phyloP scores from a whole-genome alignment of 768 basidiomycete genomes.

The Russula dissimulans region DNA sequence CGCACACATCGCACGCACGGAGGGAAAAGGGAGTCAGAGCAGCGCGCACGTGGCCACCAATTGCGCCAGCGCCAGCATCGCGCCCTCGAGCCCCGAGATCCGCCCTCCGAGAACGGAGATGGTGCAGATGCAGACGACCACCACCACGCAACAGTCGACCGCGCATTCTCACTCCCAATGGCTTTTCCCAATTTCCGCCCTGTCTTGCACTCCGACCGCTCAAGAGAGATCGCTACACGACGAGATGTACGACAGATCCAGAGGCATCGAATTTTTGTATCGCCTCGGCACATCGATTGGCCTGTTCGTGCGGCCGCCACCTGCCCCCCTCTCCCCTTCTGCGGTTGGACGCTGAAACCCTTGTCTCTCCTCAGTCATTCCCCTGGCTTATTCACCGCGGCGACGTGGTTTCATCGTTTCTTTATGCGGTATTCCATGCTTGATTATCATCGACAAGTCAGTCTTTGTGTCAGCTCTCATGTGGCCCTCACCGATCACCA shows the following conservation, averaged over 20 bases:
- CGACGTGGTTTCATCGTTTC: conserved; percentile 86
- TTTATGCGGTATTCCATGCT: conserved; percentile 83
- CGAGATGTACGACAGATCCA: conserved; percentile 69
- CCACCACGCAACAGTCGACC: not conserved
- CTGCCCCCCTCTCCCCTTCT: conserved; percentile 12
- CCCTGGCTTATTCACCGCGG: conserved; percentile 77
- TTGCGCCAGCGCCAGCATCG: not conserved
- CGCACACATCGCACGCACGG: too few relatives aligned
- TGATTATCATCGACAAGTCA: conserved; percentile 71
- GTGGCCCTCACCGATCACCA: not conserved
- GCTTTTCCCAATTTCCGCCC: conserved; percentile 15
- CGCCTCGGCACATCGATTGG: conserved; percentile 68
- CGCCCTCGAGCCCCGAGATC: not conserved
- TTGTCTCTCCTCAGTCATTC: conserved; percentile 46
- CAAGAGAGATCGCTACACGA: conserved; percentile 35
- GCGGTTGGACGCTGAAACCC: not conserved
- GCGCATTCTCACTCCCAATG: conserved; percentile 3
- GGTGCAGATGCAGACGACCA: not conserved
- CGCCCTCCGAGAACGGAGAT: not conserved
- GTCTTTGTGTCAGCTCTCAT: conserved; percentile 14
- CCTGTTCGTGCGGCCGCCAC: conserved; percentile 43
- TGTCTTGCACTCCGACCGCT: conserved; percentile 16
- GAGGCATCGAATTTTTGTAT: conserved; percentile 80
- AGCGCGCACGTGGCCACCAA: not conserved
- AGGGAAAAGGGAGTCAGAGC: not conserved